Conservation (phyloP, 805 yeast genomes). For the Metschnikowia gruessii region DNA sequence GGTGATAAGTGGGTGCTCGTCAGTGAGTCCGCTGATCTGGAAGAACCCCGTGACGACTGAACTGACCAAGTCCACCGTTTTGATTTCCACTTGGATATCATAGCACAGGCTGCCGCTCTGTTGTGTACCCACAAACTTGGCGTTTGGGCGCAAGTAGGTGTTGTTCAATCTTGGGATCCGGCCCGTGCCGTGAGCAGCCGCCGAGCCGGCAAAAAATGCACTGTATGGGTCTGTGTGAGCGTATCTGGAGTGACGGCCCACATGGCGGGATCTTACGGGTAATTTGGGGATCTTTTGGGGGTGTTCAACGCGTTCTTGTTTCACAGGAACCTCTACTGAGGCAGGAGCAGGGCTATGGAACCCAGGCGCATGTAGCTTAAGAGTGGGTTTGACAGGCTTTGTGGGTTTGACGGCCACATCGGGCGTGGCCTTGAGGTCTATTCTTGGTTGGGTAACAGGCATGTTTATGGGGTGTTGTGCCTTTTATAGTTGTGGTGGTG, state of each 20-base stretch:
- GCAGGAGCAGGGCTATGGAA: conserved; percentile 2
- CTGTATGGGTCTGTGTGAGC: conserved; percentile 10
- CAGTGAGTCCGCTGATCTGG: conserved; percentile 63
- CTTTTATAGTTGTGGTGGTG: too few relatives aligned
- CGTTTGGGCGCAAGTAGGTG: conserved; percentile 55
- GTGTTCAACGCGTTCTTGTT: not conserved
- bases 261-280: not conserved
- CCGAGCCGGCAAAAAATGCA: conserved; percentile 11
- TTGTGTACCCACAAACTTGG: conserved; percentile 64
- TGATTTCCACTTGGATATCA: conserved; percentile 65
- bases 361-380: conserved; percentile 11
- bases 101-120: conserved; percentile 63
- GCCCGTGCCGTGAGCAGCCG: conserved; percentile 9
- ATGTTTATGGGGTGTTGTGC: not conserved
- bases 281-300: not conserved
- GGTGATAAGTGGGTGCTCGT: conserved; percentile 57
- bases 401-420: not conserved
- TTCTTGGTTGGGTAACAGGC: conserved; percentile 15
- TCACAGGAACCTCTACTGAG: not conserved
- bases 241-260: not conserved
- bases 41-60: conserved; percentile 53
- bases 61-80: conserved; percentile 58
- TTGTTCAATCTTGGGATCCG: conserved; percentile 32
- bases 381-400: not conserved
- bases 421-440: conserved; percentile 1